Evolutionary conservation across 352 stramenopile genomes (phyloP), one percentile per base, ranked within the genome.

Genomic region (Pythium monospermum): DNA sequence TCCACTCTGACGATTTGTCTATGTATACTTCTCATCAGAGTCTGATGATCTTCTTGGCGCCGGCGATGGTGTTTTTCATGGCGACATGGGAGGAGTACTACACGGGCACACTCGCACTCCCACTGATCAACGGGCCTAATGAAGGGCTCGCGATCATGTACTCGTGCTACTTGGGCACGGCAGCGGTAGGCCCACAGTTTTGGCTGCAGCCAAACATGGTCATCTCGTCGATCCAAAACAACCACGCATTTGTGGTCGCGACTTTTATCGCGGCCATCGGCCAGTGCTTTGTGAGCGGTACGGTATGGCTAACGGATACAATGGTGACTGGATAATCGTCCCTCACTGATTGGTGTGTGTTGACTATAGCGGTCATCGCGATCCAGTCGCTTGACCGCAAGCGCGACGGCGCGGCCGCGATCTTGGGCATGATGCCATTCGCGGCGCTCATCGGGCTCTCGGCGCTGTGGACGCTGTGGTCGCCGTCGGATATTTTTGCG

Each of bases 1-100:
- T 70, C 16, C 49, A 25, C 40, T 33, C 51, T 23, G 53, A 27
- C 32, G 8, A 27, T 6, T 10, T n/a, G 19, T n/a, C n/a, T n/a
- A n/a, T n/a, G n/a, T n/a, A n/a, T n/a, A 38, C 19, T 4, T 13
- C 18, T n/a, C 28, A 26, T 15, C 61, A 94, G 86, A 90, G 74
- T 58, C 68, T 95, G 52, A 57, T 82, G 41, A 69, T 83, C 43
- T 79, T 83, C 53, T 66, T 79, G 16, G 65, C 69, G 23, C 87
- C 60, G 55, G 85, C 76, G 38, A 94, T 76, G 76, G 83, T 97
- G 6, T 99, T 99, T 65, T 98, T 97, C 59, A 91, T 98, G 68
- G 86, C 91, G 11, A 98, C 94, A n/a, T 99, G 96, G 96, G 96
- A 99, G 66, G 90, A 99, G 68, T 99, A 98, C 71, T 96, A 98